Conservation (phyloP, 2,329 filamentous ascomycete genomes). For the Teratosphaeria nubilosa region DNA sequence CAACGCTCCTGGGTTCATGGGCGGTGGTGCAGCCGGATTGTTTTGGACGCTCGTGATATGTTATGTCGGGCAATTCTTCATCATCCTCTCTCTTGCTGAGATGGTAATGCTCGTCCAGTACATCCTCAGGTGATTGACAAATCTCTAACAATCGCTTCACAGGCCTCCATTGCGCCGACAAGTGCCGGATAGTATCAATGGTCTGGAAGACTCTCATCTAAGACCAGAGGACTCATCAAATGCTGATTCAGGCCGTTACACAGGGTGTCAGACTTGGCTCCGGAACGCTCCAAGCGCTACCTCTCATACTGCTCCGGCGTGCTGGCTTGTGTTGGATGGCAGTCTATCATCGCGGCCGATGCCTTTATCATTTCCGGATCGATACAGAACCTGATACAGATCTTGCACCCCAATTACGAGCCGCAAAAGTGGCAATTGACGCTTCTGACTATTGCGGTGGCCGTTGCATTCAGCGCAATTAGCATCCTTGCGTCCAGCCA, state of each 20-base stretch:
- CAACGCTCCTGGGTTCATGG: constrained; percentile 14
- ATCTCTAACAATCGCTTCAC: neutral
- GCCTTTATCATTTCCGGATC: neutral
- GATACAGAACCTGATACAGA: constrained; percentile 35
- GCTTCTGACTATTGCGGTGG: constrained; percentile 15
- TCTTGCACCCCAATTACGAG: constrained; percentile 27
- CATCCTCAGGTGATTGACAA: neutral
- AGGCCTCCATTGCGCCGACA: constrained; percentile 20
- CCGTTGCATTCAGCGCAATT: constrained; percentile 14
- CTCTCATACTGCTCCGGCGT: constrained; percentile 36
- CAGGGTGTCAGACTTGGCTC: constrained; percentile 35
- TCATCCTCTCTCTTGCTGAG: constrained; percentile 26
- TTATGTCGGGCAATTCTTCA: constrained; percentile 20
- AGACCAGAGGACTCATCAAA: neutral
- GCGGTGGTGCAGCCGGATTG: constrained; percentile 20
- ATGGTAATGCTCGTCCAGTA: constrained; percentile 9
- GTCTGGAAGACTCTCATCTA: neutral
- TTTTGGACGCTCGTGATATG: constrained; percentile 22
- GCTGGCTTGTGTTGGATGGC: constrained; percentile 29
- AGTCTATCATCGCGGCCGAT: constrained; percentile 27
- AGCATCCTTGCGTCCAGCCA: constrained; percentile 21
- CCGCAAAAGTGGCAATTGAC: constrained; percentile 15
- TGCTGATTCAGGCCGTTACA: constrained; percentile 4
- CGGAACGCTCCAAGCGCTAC: constrained; percentile 29
- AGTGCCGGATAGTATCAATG: constrained; percentile 20